Evolutionary conservation across 1,139 yeast genomes (phyloP).

Genomic region (Diutina catenulata): DNA sequence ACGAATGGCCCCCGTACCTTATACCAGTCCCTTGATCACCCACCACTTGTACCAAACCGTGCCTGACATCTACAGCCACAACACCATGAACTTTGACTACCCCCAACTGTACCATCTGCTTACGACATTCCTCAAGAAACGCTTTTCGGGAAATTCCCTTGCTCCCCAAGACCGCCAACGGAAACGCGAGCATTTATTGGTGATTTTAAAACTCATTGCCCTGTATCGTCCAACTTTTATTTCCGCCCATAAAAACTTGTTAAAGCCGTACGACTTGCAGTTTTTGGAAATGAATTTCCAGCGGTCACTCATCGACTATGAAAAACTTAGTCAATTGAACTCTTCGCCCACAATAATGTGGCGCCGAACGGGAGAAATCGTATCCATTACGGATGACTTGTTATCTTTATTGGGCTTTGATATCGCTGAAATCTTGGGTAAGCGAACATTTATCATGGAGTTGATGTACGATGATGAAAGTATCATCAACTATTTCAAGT

Average conservation of each 20-base stretch:
- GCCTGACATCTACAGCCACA: conserved; percentile 48
- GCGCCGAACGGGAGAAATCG: conserved; percentile 71
- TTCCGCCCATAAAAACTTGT: conserved; percentile 54
- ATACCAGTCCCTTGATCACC: conserved; percentile 44
- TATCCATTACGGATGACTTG: conserved; percentile 57
- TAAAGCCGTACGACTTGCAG: conserved; percentile 52
- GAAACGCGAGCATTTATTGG: conserved; percentile 36
- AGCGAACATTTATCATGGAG: conserved; percentile 41
- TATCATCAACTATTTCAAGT: conserved; percentile 29
- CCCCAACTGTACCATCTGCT: conserved; percentile 58
- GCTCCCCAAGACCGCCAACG: conserved; percentile 18
- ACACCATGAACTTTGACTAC: conserved; percentile 49
- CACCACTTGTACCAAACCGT: conserved; percentile 54
- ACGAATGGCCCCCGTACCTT: conserved; percentile 14
- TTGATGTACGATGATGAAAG: conserved; percentile 38
- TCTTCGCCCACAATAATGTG: conserved; percentile 65
- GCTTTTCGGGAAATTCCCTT: conserved; percentile 33
- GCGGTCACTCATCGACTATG: conserved; percentile 56
- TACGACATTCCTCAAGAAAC: conserved; percentile 38
- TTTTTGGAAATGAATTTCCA: conserved; percentile 62
- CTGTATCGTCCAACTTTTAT: conserved; percentile 63
- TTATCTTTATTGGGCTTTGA: conserved; percentile 50
- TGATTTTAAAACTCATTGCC: conserved; percentile 54
- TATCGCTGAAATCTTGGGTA: conserved; percentile 33
- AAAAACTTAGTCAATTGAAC: conserved; percentile 42